Evolutionary conservation across 768 basidiomycete genomes (phyloP), one percentile per base, ranked within the genome.

Genomic region (Leucogyrophana mollusca): DNA sequence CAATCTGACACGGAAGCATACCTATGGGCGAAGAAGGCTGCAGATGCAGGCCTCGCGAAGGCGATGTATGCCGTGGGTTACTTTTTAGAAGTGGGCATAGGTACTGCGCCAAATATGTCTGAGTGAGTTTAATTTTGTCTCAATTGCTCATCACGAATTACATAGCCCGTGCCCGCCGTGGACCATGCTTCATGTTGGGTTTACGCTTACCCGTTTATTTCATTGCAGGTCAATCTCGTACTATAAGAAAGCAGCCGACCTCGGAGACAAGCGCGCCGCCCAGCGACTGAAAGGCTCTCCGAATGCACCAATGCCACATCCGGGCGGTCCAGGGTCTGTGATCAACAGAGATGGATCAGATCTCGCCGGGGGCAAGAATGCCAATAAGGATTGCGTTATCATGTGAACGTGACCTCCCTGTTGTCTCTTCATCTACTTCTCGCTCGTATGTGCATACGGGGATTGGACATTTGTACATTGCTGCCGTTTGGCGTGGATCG

Each of bases 61-160:
- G 96, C 96, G 9, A 90, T 96, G 83, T 99, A 99, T 56, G 96
- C 94, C 17, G 86, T 94, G 1, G 96, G 96, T 2, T 99, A 99
- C 72, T 99, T 99, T 66, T 78, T 86, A 53, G 95, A 99, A 71
- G 92, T 95, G 37, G 95, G 94, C 32, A 91, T 94, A 49, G 91
- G 91, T 34, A 90, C 87, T 34, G 59, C 76, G 41, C 73, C 80
- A 21, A 82, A 82, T 68, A 70, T 77, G 57, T 66, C 73, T 41
- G 85, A 91, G 81, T 90, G 59, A 55, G 85, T 76, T 37, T 47
- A 16, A 27, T 39, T 40, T 13, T 41, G 45, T 46, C n/a, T 16
- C 22, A 37, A 47, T 32, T 30, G 42, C 44, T 44, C 30, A n/a
- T 37, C 17, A 47, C 30, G 20, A 42, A 34, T 35, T 22, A 10